Evolutionary conservation across 257 asterid species (phyloP).

Genomic region (Solanum lignicaule): DNA sequence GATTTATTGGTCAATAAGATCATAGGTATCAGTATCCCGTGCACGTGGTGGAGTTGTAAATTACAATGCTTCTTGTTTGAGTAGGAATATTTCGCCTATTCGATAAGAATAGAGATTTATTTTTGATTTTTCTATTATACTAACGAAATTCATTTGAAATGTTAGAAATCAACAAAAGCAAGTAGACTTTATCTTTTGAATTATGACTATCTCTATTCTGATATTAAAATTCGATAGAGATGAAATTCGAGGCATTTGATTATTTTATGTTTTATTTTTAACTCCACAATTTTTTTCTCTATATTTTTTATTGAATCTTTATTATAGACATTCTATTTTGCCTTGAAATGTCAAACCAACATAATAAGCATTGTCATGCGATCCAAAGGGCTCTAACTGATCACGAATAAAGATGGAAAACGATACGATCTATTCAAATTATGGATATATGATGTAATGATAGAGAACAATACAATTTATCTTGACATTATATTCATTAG

Average conservation of each 20-base stretch:
- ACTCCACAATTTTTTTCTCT: neutral
- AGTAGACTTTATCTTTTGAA: neutral
- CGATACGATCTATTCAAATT: neutral
- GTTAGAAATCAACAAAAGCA: neutral
- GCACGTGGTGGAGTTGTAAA: neutral
- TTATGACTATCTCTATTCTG: neutral
- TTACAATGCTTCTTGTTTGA: neutral
- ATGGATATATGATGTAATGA: too few species aligned
- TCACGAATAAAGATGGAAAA: neutral
- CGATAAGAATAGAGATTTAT: neutral
- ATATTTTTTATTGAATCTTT: neutral
- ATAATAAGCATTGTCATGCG: neutral
- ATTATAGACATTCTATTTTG: neutral
- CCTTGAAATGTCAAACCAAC: neutral
- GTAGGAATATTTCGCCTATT: neutral
- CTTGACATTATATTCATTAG: fast-evolving
- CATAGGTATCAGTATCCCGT: neutral
- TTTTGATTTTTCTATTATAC: neutral
- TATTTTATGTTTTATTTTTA: too few species aligned
- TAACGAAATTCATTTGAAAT: neutral
- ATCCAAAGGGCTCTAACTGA: neutral
- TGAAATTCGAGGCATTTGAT: neutral
- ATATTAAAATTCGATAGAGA: too few species aligned
- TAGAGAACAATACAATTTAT: too few species aligned
- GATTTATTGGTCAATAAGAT: neutral